Evolutionary conservation across 1,139 yeast species (phyloP).

Genomic region (Blastobotrys elegans): DNA sequence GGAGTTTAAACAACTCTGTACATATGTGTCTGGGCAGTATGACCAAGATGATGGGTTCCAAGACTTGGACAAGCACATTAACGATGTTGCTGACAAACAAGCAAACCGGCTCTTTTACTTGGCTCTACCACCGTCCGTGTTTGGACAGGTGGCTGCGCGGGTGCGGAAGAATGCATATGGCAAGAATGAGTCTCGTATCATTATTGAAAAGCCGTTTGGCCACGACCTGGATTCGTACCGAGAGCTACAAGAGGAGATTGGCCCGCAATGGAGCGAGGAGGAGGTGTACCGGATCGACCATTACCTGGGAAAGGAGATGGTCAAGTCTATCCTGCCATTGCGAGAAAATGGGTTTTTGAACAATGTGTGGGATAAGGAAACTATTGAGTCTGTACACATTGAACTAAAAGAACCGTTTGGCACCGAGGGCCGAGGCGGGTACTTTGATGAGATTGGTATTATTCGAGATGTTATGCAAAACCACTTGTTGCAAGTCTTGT

Average conservation of each 20-base stretch:
- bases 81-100: conserved; percentile 50
- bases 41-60: conserved; percentile 72
- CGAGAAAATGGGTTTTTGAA: conserved; percentile 83
- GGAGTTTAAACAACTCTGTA: conserved; percentile 58
- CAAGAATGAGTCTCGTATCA: conserved; percentile 70
- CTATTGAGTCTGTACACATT: conserved; percentile 74
- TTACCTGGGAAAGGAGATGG: conserved; percentile 96
- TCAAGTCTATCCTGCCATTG: conserved; percentile 80
- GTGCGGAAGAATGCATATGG: conserved; percentile 63
- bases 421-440: conserved; percentile 98
- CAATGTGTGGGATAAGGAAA: conserved; percentile 82
- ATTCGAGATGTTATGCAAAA: conserved; percentile 98
- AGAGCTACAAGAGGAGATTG: conserved; percentile 66
- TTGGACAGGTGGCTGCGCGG: conserved; percentile 70
- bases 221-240: conserved; percentile 78
- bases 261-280: conserved; percentile 85
- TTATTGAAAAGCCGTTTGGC: conserved; percentile 97
- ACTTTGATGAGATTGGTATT: conserved; percentile 91
- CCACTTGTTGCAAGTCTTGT: conserved; percentile 88
- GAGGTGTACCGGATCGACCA: conserved; percentile 96
- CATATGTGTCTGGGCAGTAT: conserved; percentile 74
- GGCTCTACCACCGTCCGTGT: conserved; percentile 93
- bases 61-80: conserved; percentile 50
- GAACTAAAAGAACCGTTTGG: conserved; percentile 96
- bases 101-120: conserved; percentile 72